These are phyloP conservation scores for Myxozyma melibiosi DNA, from an alignment of 805 yeast genomes.

Conservation along the genomic window DNA sequence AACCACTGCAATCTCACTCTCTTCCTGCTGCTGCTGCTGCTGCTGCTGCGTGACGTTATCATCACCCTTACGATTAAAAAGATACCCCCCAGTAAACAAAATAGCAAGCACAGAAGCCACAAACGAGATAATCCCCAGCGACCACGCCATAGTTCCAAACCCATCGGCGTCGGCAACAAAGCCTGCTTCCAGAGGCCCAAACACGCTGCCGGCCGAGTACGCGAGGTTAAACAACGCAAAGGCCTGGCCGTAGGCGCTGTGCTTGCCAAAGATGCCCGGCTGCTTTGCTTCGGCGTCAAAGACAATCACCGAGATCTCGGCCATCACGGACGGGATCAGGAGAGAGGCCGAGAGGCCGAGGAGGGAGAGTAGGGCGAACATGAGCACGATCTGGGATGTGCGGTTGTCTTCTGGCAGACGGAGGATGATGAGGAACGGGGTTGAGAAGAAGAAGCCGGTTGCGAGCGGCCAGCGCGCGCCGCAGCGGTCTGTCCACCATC, in stretches of 20 bases:
- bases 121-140: constrained; percentile 12
- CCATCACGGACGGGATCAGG: constrained; percentile 38
- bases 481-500: constrained; percentile 36
- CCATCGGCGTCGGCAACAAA: constrained; percentile 34
- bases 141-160: constrained; percentile 34
- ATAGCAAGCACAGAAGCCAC: constrained; percentile 35
- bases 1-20: no score
- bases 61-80: constrained; percentile 12
- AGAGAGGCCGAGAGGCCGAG: constrained; percentile 36
- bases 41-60: background rate
- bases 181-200: constrained; percentile 43
- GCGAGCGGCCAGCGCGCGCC: constrained; percentile 39
- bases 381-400: constrained; percentile 37
- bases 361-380: constrained; percentile 38
- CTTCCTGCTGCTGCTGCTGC: background rate
- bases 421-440: constrained; percentile 35
- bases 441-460: constrained; percentile 35
- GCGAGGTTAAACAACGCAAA: constrained; percentile 42
- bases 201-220: constrained; percentile 40
- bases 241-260: constrained; percentile 42
- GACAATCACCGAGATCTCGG: constrained; percentile 38
- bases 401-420: constrained; percentile 37
- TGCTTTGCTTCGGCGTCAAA: constrained; percentile 32
- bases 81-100: constrained; percentile 38
- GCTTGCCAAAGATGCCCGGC: constrained; percentile 41